Evolutionary conservation across 257 asterid genomes (phyloP).

Genomic region (Solanum boliviense): DNA sequence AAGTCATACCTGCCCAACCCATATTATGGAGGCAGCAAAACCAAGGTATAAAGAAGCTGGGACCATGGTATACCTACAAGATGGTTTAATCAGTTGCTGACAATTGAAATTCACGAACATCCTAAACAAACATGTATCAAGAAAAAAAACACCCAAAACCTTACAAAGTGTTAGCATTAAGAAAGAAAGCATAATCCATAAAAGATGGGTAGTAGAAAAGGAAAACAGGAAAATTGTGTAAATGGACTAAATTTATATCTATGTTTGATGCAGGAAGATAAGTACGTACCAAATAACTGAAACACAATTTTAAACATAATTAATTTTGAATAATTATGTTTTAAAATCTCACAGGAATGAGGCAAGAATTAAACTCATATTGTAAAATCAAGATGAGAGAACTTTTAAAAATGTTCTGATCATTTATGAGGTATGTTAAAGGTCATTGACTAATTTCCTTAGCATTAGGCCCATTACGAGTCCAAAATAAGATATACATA

Average conservation of each 20-base stretch:
- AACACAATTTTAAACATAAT: not conserved
- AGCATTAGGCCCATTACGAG: not conserved
- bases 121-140: not conserved
- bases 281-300: not conserved
- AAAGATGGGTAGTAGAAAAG: not conserved
- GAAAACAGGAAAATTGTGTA: not conserved
- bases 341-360: not conserved
- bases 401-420: not conserved
- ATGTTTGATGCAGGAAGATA: not conserved
- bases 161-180: not conserved
- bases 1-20: constrained; percentile 85
- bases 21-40: constrained; percentile 81
- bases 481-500: not conserved
- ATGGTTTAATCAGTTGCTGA: not conserved
- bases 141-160: not conserved
- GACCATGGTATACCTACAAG: constrained; percentile 87
- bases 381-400: not conserved
- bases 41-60: constrained; percentile 90
- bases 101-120: not conserved
- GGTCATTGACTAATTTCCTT: not conserved
- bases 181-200: not conserved
- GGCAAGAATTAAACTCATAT: not conserved
- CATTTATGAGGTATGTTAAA: not conserved
- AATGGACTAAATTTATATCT: not conserved
- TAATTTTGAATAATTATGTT: not conserved